phyloP scores from a whole-genome alignment of 176 grass and related monocot genomes.

The Alopecurus myosuroides region DNA sequence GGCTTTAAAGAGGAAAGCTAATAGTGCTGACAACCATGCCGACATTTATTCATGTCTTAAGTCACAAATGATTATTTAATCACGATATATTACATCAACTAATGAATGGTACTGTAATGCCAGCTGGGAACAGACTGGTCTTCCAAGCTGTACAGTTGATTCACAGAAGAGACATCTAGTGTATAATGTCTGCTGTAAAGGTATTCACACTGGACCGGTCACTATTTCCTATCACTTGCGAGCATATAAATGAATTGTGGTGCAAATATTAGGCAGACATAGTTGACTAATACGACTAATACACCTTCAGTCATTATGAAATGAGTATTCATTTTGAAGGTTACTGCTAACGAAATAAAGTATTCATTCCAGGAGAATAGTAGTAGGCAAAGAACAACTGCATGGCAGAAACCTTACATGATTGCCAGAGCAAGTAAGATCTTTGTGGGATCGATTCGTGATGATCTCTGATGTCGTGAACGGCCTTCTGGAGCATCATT shows the following conservation, averaged over 20 bases:
- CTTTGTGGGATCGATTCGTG: constrained; percentile 86
- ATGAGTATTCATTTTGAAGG: not conserved
- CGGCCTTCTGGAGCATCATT: constrained; percentile 66
- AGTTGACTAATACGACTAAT: constrained; percentile 3
- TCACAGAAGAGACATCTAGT: not conserved
- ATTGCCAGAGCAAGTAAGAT: constrained; percentile 89
- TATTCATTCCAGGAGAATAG: not conserved
- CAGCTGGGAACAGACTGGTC: not conserved
- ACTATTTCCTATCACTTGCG: not conserved
- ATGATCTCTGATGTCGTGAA: constrained; percentile 56
- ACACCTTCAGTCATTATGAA: not conserved
- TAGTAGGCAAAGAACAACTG: not conserved
- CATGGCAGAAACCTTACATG: constrained; percentile 51
- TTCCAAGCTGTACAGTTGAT: not conserved
- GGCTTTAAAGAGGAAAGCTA: not conserved
- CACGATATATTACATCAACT: not conserved
- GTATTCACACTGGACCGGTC: not conserved
- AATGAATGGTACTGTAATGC: not conserved
- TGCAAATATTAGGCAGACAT: not conserved
- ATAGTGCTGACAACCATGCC: not conserved
- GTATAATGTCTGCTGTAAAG: not conserved
- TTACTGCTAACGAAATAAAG: not conserved
- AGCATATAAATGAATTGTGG: constrained; percentile 16
- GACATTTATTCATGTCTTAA: not conserved
- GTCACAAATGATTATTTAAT: not conserved